Evolutionary conservation across 257 asterid genomes (phyloP).

Genomic region (Salvia rosmarinus): DNA sequence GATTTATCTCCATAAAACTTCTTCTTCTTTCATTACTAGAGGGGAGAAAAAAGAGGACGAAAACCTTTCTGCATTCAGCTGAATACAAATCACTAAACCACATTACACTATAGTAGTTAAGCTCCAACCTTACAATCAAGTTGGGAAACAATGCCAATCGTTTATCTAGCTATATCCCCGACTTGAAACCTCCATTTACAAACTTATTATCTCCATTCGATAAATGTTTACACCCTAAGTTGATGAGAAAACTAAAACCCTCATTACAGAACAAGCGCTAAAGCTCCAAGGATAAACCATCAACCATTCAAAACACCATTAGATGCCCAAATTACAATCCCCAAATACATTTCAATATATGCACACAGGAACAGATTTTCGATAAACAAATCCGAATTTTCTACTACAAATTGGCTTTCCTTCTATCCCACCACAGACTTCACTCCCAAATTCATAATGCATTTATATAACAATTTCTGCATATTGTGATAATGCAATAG

Average conservation of each 20-base stretch:
- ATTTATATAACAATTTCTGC: not conserved
- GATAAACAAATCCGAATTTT: not conserved
- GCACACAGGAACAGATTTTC: not conserved
- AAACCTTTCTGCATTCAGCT: not conserved
- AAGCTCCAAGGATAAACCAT: not conserved
- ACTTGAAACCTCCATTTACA: not conserved
- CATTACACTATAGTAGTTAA: constrained; percentile 1
- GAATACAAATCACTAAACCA: not conserved
- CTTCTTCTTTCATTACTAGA: not conserved
- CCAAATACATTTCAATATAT: not conserved
- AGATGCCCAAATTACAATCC: not conserved
- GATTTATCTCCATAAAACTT: too few relatives aligned
- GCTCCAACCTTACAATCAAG: not conserved
- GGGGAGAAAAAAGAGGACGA: not conserved
- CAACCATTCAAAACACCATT: constrained; percentile 20
- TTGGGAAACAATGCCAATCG: not conserved
- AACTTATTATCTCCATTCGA: not conserved
- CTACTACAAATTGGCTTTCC: not conserved
- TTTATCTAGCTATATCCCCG: not conserved
- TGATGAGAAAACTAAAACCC: not conserved
- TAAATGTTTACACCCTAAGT: not conserved
- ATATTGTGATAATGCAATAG: not conserved
- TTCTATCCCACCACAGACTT: not conserved
- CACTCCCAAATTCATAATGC: constrained; percentile 8
- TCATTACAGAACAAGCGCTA: not conserved